Percentiles rank a stretch among this genome's conserved stretches.
Evolutionary conservation across 805 yeast species (phyloP).

Genomic region (Candida caryicola): DNA sequence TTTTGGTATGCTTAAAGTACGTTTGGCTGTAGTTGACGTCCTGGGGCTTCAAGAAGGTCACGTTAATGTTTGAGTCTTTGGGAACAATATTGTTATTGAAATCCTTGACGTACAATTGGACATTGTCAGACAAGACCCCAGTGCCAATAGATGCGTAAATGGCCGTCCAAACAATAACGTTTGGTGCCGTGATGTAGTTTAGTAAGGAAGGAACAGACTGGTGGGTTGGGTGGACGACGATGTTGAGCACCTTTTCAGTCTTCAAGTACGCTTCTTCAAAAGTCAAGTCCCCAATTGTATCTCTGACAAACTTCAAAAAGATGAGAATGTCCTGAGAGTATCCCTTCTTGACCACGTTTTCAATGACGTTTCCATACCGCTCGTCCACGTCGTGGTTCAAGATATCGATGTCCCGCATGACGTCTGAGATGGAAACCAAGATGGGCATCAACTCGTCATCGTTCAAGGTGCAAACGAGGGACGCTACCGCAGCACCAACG

Average conservation of each 20-base stretch:
- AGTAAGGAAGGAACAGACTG: conserved; percentile 67
- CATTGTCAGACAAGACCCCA: conserved; percentile 58
- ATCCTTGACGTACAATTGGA: conserved; percentile 57
- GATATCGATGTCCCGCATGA: conserved; percentile 43
- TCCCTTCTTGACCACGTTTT: conserved; percentile 72
- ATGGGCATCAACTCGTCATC: conserved; percentile 61
- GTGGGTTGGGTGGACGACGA: conserved; percentile 79
- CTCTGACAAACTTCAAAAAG: conserved; percentile 74
- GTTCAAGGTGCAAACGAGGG: conserved; percentile 71
- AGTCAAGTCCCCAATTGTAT: conserved; percentile 75
- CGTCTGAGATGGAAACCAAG: conserved; percentile 36
- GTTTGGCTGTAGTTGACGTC: conserved; percentile 47
- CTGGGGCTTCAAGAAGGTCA: conserved; percentile 41
- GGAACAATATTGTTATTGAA: conserved; percentile 59
- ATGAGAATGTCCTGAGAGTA: conserved; percentile 82
- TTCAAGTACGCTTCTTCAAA: conserved; percentile 88
- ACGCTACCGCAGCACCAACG: conserved; percentile 90
- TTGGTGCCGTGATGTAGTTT: conserved; percentile 91
- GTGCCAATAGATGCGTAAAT: conserved; percentile 81
- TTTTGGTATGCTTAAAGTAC: conserved; percentile 26
- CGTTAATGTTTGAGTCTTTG: conserved; percentile 43
- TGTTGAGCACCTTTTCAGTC: conserved; percentile 76
- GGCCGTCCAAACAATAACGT: conserved; percentile 82
- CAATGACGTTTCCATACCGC: conserved; percentile 66
- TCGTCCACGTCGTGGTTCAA: conserved; percentile 54